Base-by-base conservation (phyloP, 1,284 basidiomycete genomes). In the Cryptococcus hybrid region DNA sequence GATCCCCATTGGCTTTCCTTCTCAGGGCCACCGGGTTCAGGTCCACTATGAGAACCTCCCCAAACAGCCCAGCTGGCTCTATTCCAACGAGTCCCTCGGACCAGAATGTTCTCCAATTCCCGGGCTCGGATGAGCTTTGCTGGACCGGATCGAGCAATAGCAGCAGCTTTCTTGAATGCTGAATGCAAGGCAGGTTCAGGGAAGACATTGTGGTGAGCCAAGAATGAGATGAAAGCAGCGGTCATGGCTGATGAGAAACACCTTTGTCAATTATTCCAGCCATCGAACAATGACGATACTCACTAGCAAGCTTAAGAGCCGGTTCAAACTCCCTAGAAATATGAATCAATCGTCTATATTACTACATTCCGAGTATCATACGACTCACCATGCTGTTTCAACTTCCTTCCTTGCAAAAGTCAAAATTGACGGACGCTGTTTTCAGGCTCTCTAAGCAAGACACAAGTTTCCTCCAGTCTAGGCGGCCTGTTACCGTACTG, bases 401-500 rank as follows among this genome's bases (percentile, higher is more conserved):
- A 65, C 61, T 47, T 71, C 67, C 15, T 61, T 63, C 9, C 70
- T 56, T 3, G 69, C 69, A 2, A 71, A 58, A 18, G 70, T 68
- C n/a, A 76, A 59, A 74, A 65, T 2, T 71, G 67, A 11, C 74
- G 66, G 0, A 74, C 61, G n/a, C 65, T 56, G 2, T 45, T 58
- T 15, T 68, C 66, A 1, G 74, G 63, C 7, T 59, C 47, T 3
- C 56, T 62, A 8, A 76, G 57, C 1, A 76, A 63, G 1, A 65
- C 59, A 51, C 73, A 75, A 6, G 57, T 48, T 52, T 74, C 71
- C 5, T 64, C 60, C 5, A 38, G n/a, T 18, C 43, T 24, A 52
- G 40, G 40, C 40, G 12, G 15, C 15, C 40, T 42, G 30, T 30
- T 30, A 12, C 40, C 40, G 12, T 12, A 12, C 40, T 42, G 47